These are phyloP conservation scores for Rhamnella rubrinervis DNA, from an alignment of 331 rosid species.

Conservation along the genomic window DNA sequence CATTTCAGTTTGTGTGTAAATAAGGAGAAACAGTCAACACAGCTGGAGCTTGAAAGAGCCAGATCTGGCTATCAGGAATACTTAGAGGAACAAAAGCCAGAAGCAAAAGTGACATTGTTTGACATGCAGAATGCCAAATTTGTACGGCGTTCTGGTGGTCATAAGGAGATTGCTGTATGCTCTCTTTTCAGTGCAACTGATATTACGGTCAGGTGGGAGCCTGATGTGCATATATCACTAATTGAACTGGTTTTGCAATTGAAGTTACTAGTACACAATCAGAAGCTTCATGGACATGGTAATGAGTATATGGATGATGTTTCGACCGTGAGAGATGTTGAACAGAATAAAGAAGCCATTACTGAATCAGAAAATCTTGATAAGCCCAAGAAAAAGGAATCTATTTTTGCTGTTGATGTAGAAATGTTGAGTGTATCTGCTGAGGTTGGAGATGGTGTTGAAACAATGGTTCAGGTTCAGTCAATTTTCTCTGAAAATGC, in stretches of 20 bases:
- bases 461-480: conserved; percentile 83
- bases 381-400: conserved; percentile 80
- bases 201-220: conserved; percentile 89
- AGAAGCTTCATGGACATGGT: conserved; percentile 59
- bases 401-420: conserved; percentile 90
- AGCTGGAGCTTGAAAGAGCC: conserved; percentile 90
- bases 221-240: conserved; percentile 77
- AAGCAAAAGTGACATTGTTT: conserved; percentile 65
- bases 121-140: conserved; percentile 97
- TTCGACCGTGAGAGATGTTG: conserved; percentile 39
- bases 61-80: conserved; percentile 80
- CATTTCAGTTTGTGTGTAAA: conserved; percentile 75
- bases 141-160: conserved; percentile 88
- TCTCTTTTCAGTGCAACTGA: conserved; percentile 98
- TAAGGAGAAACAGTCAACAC: conserved; percentile 85
- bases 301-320: conserved; percentile 40
- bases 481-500: conserved; percentile 99
- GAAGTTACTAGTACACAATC: conserved; percentile 71
- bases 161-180: conserved; percentile 83
- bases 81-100: conserved; percentile 65
- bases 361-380: conserved; percentile 55
- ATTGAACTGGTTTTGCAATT: conserved; percentile 74
- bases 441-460: conserved; percentile 93
- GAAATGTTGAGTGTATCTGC: conserved; percentile 84
- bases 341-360: conserved; percentile 51